Base-by-base conservation (phyloP, 768 basidiomycete species). In the Amanita subjunquillea region DNA sequence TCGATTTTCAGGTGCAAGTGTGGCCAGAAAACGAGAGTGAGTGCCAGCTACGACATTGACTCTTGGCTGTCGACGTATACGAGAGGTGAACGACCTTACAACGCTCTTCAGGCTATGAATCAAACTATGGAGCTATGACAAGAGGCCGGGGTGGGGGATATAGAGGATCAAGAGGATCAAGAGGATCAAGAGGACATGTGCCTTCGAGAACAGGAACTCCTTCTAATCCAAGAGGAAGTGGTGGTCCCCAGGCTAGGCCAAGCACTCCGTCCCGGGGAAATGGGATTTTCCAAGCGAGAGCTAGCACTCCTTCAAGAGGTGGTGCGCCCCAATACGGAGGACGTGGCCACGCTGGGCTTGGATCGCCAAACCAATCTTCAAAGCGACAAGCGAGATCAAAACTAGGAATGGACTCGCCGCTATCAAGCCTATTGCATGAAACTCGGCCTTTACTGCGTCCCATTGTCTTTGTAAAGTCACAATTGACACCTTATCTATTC, bases 381-480 rank as follows among this genome's bases (percentile, higher is more conserved):
- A 62, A 66, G 8, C 62, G 60, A 12, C 17, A 12, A 20, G 15
- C 43, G 32, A 37, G 15, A 64, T 64, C 34, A 70, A 65, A 58
- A 56, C 67, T 45, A 17, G 63, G 67, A 9, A 59, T 64, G n/a
- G 70, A 74, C 43, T 73, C 74, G 2, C 69, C 82, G 3, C 66
- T 85, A 15, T 85, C 84, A 1, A 72, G 69, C 22, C 59, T 83
- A 40, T 67, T 86, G 6, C 72, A 77, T 54, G 66, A 74, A 23
- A 76, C 80, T 37, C 68, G 87, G 27, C 86, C 85, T 1, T 68
- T 80, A 0, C 69, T 90, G 15, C 70, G 71, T n/a, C 88, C 87
- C 0, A 69, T 91, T 57, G 66, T 67, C 10, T 91, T 91, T 57
- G 85, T 91, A 10, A 79, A 71, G 15, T 79, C 84, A 0, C 69